Evolutionary conservation across 2,329 filamentous ascomycete genomes (phyloP).

Genomic region (Monilinia fructigena): DNA sequence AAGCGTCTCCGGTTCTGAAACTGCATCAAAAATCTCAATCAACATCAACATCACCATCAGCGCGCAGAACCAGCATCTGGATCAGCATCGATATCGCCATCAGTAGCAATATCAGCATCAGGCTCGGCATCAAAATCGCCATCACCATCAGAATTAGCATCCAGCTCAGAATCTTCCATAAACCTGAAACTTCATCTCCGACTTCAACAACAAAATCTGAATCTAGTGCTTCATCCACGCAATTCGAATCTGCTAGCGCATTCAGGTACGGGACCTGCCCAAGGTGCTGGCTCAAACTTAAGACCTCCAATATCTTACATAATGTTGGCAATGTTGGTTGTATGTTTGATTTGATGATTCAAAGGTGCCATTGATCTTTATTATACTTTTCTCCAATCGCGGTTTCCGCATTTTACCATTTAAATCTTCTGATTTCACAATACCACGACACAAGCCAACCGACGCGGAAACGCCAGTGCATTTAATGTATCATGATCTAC

Average conservation of each 20-base stretch:
- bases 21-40: neutral
- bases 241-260: neutral
- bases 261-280: neutral
- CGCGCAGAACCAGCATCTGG: neutral
- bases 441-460: neutral
- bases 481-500: slow-evolving; percentile 1
- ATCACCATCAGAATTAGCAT: neutral
- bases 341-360: neutral
- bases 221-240: neutral
- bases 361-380: neutral
- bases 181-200: neutral
- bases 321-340: neutral
- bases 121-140: neutral
- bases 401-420: neutral
- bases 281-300: neutral
- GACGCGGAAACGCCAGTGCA: no score
- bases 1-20: neutral
- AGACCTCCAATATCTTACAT: neutral
- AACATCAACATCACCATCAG: neutral
- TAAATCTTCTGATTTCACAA: neutral
- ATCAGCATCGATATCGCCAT: neutral
- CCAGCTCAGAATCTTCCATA: neutral
- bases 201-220: slow-evolving; percentile 7
- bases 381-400: neutral
- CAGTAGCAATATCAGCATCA: neutral